These are phyloP conservation scores for Xylaria sp. DNA, from an alignment of 2,329 filamentous ascomycete genomes.

Conservation along the genomic window DNA sequence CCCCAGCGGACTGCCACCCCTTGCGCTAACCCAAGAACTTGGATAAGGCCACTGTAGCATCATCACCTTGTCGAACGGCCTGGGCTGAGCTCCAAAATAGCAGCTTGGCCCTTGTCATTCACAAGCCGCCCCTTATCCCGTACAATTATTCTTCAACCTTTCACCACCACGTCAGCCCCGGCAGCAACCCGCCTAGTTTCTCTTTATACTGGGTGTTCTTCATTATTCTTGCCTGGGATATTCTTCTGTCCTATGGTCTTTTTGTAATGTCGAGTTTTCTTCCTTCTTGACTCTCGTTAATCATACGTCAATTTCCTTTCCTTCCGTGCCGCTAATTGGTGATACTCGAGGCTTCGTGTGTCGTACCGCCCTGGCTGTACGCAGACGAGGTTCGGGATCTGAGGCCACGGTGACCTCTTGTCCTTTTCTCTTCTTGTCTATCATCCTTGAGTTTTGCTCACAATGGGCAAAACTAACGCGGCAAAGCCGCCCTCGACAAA, in stretches of 20 bases:
- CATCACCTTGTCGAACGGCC: constrained; percentile 39
- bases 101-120: constrained; percentile 28
- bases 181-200: constrained; percentile 23
- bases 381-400: constrained; percentile 5
- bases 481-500: constrained; percentile 53
- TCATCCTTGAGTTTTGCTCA: constrained; percentile 32
- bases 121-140: constrained; percentile 31
- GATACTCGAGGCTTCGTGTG: constrained; percentile 34
- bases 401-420: constrained; percentile 44
- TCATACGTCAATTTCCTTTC: constrained; percentile 40
- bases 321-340: constrained; percentile 31
- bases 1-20: no score
- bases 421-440: constrained; percentile 17
- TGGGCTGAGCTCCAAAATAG: constrained; percentile 34
- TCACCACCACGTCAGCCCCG: constrained; percentile 21
- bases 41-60: constrained; percentile 53
- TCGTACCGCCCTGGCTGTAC: constrained; percentile 29
- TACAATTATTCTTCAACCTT: constrained; percentile 23
- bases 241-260: constrained; percentile 32
- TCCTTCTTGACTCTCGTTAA: constrained; percentile 57
- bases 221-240: constrained; percentile 40
- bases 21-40: constrained; percentile 41
- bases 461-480: constrained; percentile 55
- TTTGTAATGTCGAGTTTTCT: constrained; percentile 55
- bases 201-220: constrained; percentile 32